A percentile compares a stretch with the other conserved stretches of the same genome.
phyloP scores from a whole-genome alignment of 2,329 filamentous ascomycete species.

The Trichoderma guizhouense region DNA sequence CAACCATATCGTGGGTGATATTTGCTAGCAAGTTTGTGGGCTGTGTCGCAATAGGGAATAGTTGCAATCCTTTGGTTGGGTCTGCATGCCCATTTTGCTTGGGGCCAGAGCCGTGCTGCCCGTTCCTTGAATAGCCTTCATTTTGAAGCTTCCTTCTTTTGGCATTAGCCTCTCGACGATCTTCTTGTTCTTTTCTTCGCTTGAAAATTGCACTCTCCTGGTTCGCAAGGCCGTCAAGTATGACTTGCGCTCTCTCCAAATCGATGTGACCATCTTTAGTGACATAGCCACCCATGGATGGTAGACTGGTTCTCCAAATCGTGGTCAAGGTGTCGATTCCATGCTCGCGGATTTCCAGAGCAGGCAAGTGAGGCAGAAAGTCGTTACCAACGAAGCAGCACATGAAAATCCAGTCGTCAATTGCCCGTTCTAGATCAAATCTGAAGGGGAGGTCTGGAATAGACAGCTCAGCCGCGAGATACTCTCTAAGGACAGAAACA shows the following conservation, averaged over 20 bases:
- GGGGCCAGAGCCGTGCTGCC: neutral
- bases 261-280: slow-evolving; percentile 94
- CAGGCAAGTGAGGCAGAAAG: slow-evolving; percentile 95
- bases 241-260: slow-evolving; percentile 79
- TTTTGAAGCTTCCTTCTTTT: slow-evolving; percentile 75
- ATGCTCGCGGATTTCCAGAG: slow-evolving; percentile 93
- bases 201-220: slow-evolving; percentile 94
- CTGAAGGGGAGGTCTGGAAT: slow-evolving; percentile 79
- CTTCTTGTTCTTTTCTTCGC: slow-evolving; percentile 79
- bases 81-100: slow-evolving; percentile 35
- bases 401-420: slow-evolving; percentile 99
- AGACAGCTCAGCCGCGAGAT: slow-evolving; percentile 83
- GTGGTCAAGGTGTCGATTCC: slow-evolving; percentile 93
- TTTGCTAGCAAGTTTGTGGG: slow-evolving; percentile 51
- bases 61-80: slow-evolving; percentile 30
- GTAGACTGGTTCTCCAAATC: slow-evolving; percentile 94
- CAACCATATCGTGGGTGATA: slow-evolving; percentile 83
- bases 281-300: slow-evolving; percentile 89
- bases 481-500: slow-evolving; percentile 86
- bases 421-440: slow-evolving; percentile 88
- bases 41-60: slow-evolving; percentile 46
- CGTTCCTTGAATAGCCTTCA: slow-evolving; percentile 37
- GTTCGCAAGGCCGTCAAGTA: slow-evolving; percentile 81
- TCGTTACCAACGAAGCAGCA: slow-evolving; percentile 99
- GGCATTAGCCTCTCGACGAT: slow-evolving; percentile 73